phyloP scores from a whole-genome alignment of 2,329 filamentous ascomycete species.

The Clathrospora elynae region DNA sequence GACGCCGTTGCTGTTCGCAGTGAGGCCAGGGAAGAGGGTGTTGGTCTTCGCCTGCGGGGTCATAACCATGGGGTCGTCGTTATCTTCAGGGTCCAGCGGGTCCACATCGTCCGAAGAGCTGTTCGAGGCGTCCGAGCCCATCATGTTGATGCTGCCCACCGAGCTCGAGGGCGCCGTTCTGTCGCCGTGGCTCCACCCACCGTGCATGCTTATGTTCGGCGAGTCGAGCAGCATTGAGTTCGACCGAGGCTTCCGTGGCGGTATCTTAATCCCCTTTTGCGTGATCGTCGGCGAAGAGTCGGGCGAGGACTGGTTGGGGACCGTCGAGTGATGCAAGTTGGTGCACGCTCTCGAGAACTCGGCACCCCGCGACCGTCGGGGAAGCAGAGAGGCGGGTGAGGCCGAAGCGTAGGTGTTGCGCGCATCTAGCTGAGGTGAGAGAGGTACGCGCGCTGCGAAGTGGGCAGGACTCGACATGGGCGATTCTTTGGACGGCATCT shows the following conservation, averaged over 20 bases:
- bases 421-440: conserved; percentile 85
- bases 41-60: conserved; percentile 77
- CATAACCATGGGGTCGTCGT: conserved; percentile 73
- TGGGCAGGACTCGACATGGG: conserved; percentile 55
- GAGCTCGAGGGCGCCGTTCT: conserved; percentile 68
- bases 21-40: conserved; percentile 49
- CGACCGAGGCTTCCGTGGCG: conserved; percentile 55
- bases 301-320: conserved; percentile 85
- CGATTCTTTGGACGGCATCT: conserved; percentile 65
- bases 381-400: conserved; percentile 84
- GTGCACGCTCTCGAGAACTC: conserved; percentile 94
- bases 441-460: conserved; percentile 65
- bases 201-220: conserved; percentile 62
- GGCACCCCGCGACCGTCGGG: conserved; percentile 83
- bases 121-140: conserved; percentile 79
- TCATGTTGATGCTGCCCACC: conserved; percentile 76
- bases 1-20: conserved; percentile 57
- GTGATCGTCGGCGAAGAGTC: conserved; percentile 88
- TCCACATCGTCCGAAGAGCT: conserved; percentile 64
- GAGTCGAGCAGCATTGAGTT: conserved; percentile 62
- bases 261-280: conserved; percentile 67
- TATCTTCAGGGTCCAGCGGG: conserved; percentile 55
- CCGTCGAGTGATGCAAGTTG: conserved; percentile 91
- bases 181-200: conserved; percentile 66
- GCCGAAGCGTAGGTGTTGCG: conserved; percentile 75